Evolutionary conservation across 108 stramenopile genomes (phyloP).

Genomic region (Bacterosira constricta): DNA sequence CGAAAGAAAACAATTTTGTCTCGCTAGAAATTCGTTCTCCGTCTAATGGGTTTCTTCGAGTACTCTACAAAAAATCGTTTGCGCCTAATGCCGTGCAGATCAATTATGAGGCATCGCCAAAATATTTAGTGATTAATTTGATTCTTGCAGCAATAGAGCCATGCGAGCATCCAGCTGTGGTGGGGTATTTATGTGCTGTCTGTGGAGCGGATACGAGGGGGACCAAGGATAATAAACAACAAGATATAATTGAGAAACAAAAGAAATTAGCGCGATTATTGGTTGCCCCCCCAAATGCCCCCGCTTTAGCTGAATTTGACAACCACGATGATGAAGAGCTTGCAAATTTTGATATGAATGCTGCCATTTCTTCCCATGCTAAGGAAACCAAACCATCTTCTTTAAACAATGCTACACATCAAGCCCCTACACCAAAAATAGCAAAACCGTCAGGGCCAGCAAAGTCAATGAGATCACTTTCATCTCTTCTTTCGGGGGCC

Average conservation of each 20-base stretch:
- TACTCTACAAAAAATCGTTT: slow-evolving; percentile 3
- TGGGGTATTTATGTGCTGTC: slow-evolving; percentile 74
- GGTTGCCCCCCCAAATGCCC: background rate
- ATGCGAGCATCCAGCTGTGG: slow-evolving; percentile 76
- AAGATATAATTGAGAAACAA: slow-evolving; percentile 12
- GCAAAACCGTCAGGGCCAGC: slow-evolving; percentile 1
- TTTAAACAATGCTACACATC: background rate
- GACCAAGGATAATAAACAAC: background rate
- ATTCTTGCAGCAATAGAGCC: slow-evolving; percentile 65
- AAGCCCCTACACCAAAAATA: background rate
- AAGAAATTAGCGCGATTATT: no score
- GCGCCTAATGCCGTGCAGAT: background rate
- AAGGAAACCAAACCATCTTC: background rate
- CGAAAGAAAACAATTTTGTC: background rate
- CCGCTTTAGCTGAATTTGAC: background rate
- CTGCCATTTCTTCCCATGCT: background rate
- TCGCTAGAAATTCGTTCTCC: slow-evolving; percentile 19
- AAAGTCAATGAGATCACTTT: slow-evolving; percentile 27
- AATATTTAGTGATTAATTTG: background rate
- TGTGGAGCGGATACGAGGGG: slow-evolving; percentile 54
- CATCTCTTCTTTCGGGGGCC: slow-evolving; percentile 40
- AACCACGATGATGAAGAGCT: slow-evolving; percentile 5
- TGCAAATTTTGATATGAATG: slow-evolving; percentile 8
- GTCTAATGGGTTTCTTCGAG: slow-evolving; percentile 25
- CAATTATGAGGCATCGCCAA: background rate